A percentile compares a stretch with the other conserved stretches of the same genome.
Conservation (phyloP, 805 yeast genomes). For the Metschnikowia kofuensis region DNA sequence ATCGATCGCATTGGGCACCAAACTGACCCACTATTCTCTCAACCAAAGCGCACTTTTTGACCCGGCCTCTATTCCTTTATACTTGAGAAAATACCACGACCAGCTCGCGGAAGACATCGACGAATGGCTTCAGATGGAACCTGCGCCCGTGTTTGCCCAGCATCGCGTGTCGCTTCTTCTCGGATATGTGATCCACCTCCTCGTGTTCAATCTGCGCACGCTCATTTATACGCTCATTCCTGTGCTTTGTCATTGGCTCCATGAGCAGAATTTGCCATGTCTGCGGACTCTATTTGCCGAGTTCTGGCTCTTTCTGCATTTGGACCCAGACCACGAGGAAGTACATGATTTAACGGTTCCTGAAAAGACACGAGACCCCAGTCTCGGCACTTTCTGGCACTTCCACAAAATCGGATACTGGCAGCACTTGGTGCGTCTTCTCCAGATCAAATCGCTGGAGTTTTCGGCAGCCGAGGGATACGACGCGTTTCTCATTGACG, state of each 20-base stretch:
- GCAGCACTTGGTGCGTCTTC: slow-evolving; percentile 21
- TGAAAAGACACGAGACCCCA: slow-evolving; percentile 8
- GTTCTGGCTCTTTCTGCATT: slow-evolving; percentile 14
- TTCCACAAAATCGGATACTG: slow-evolving; percentile 29
- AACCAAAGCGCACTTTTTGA: slow-evolving; percentile 27
- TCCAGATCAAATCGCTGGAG: slow-evolving; percentile 3
- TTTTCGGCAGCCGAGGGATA: slow-evolving; percentile 9
- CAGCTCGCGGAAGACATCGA: slow-evolving; percentile 34
- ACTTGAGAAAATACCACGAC: slow-evolving; percentile 21
- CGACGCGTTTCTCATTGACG: slow-evolving; percentile 24
- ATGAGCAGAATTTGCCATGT: slow-evolving; percentile 20
- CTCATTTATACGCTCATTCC: slow-evolving; percentile 33
- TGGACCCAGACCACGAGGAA: slow-evolving; percentile 12
- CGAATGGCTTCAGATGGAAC: slow-evolving; percentile 36
- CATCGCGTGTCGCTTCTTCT: slow-evolving; percentile 26
- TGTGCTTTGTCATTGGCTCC: slow-evolving; percentile 36
- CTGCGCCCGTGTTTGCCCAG: slow-evolving; percentile 18
- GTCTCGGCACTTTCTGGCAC: slow-evolving; percentile 24
- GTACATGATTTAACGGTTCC: slow-evolving; percentile 6
- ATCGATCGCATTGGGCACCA: slow-evolving; percentile 31
- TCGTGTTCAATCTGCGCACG: slow-evolving; percentile 34
- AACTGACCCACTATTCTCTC: slow-evolving; percentile 32
- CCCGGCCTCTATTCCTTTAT: slow-evolving; percentile 24
- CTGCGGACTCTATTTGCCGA: slow-evolving; percentile 13
- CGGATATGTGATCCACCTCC: slow-evolving; percentile 35